phyloP scores from a whole-genome alignment of 768 basidiomycete genomes.

The Lyophyllum shimeji region DNA sequence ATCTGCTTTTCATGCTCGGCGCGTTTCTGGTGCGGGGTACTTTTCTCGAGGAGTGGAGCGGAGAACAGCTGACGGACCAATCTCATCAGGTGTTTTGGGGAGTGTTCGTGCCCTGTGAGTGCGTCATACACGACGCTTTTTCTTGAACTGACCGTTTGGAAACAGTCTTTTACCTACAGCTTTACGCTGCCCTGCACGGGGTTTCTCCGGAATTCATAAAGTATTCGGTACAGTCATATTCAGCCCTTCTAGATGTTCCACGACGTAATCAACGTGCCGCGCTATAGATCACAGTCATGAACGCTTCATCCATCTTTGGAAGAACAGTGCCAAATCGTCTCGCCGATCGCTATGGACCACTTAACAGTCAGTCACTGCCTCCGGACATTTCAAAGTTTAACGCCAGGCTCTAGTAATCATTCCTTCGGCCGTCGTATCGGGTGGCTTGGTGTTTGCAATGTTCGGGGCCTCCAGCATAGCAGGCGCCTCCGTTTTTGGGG shows the following conservation, averaged over 20 bases:
- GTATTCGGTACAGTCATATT: conserved; percentile 35
- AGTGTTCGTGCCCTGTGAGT: conserved; percentile 49
- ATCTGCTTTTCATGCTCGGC: conserved; percentile 41
- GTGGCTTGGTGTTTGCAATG: conserved; percentile 48
- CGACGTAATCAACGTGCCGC: neutral
- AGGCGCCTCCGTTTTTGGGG: conserved; percentile 43
- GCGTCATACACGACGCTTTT: neutral
- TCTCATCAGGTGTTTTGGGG: conserved; percentile 43
- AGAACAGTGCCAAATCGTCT: conserved; percentile 56
- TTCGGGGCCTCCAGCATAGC: conserved; percentile 42
- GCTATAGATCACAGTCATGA: conserved; percentile 50
- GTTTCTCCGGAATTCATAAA: conserved; percentile 38
- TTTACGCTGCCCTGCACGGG: conserved; percentile 41
- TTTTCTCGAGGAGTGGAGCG: neutral
- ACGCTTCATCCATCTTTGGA: conserved; percentile 56
- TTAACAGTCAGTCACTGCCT: conserved; percentile 39
- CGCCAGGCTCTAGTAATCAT: conserved; percentile 36
- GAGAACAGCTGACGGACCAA: conserved; percentile 1
- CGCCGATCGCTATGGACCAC: conserved; percentile 47
- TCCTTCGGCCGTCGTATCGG: conserved; percentile 38
- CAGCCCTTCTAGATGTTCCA: neutral
- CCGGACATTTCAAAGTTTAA: neutral
- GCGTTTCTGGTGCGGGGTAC: conserved; percentile 32
- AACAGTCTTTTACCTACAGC: conserved; percentile 52
- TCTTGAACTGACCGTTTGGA: neutral